Percentiles rank a stretch among this genome's conserved stretches.
Conservation (phyloP, 1,139 yeast genomes). For the Geotrichum klebahnii region DNA sequence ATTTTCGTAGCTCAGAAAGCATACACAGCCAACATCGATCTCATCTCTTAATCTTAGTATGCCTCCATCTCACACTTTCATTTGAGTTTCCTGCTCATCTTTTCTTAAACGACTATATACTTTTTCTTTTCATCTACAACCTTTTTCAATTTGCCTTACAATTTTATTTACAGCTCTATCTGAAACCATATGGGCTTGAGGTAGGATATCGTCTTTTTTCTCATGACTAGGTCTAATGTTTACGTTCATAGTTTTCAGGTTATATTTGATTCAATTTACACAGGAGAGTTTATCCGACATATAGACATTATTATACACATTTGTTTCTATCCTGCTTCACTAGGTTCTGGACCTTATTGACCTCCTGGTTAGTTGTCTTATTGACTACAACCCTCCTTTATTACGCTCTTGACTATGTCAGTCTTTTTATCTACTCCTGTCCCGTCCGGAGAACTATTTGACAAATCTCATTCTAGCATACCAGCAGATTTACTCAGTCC, state of each 20-base stretch:
- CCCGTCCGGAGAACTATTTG: not conserved
- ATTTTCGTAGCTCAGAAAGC: no score
- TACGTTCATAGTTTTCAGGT: not conserved
- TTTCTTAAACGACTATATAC: not conserved
- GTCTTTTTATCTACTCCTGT: not conserved
- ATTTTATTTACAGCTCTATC: not conserved
- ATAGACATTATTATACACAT: no score
- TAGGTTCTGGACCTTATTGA: no score
- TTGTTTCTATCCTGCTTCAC: no score
- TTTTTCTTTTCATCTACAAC: not conserved
- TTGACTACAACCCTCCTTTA: no score
- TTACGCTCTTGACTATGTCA: no score
- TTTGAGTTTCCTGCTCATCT: slow-evolving; percentile 1
- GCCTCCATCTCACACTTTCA: not conserved
- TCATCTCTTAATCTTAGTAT: not conserved
- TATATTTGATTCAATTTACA: slow-evolving; percentile 4
- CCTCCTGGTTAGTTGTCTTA: not conserved
- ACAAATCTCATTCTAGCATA: not conserved
- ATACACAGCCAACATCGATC: no score
- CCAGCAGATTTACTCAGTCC: not conserved
- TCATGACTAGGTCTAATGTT: not conserved
- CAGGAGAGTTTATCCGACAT: no score
- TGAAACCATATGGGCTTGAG: not conserved
- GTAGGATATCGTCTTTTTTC: not conserved
- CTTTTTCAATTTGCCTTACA: not conserved